Base-by-base conservation (phyloP, 2,329 filamentous ascomycete genomes). In the Fusarium agapanthi region DNA sequence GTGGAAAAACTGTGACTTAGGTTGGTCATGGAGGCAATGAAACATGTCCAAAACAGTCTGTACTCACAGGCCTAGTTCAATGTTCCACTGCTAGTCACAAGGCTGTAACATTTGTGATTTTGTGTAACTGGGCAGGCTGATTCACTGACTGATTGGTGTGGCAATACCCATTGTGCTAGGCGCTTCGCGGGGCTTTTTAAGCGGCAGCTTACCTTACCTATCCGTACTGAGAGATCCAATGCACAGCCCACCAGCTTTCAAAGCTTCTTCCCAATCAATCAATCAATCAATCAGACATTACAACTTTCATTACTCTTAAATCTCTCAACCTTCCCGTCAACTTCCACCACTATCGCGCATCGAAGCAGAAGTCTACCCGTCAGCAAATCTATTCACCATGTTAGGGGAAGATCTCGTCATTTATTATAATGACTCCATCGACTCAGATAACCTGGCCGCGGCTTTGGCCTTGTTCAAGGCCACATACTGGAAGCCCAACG, bases 361-460 rank as follows among this genome's bases (percentile, higher is more conserved):
- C 44, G 24, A 26, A 22, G 37, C 26, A 54, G 20, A 24, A n/a
- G 45, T 34, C 24, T 16, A 26, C 9, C 13, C 18, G 38, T 32
- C 28, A 40, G 34, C 24, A 43, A 14, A 64, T 6, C 37, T 12
- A 44, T 34, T 54, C 47, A 50, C 44, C 37, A 75, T 75, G 44
- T 47, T 47, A 73, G 67, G 61, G 38, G 65, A 72, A 59, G 57
- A 67, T 37, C 59, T 77, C 50, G 53, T 77, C 47, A 75, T 77
- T 47, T 77, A 72, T 60, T 77, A 76, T 43, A 77, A 77, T 75
- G 75, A 77, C 66, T 73, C 67, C 15, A 77, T 77, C 61, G 75
- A 77, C 59, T 77, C 75, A 59, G 75, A 77, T 35, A 77, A 77
- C 56, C 53, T 68, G 57, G 73, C 75, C 38, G 73, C 75, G 22